Percentiles rank a stretch among this genome's conserved stretches.
phyloP scores from a whole-genome alignment of 768 basidiomycete species.

The Clathrus columnatus region DNA sequence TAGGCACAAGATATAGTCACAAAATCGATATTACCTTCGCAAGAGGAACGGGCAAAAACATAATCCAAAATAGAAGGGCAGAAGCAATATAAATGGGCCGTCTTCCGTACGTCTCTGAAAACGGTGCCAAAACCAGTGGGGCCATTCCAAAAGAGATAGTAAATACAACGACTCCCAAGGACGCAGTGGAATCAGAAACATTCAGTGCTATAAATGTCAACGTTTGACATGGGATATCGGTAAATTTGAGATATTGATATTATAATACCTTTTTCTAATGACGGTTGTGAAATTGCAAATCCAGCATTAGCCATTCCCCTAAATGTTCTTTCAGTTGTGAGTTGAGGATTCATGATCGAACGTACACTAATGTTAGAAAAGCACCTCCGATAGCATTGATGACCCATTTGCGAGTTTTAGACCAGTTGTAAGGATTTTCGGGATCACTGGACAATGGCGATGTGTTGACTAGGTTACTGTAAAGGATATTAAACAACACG shows the following conservation, averaged over 20 bases:
- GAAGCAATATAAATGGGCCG: constrained; percentile 3
- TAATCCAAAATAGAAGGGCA: background rate
- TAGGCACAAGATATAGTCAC: background rate
- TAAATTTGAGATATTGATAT: background rate
- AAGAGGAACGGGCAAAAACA: constrained; percentile 1
- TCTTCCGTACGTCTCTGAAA: constrained; percentile 4
- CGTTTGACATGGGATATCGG: background rate
- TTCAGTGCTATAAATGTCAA: background rate
- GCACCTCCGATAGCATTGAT: constrained; percentile 22
- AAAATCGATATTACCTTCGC: background rate
- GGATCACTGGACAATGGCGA: constrained; percentile 27
- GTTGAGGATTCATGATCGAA: background rate
- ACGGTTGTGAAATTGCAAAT: constrained; percentile 5
- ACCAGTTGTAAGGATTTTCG: constrained; percentile 51
- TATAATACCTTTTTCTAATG: background rate
- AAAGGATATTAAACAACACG: background rate
- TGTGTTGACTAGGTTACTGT: background rate
- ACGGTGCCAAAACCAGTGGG: constrained; percentile 3
- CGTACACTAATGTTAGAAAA: constrained; percentile 5
- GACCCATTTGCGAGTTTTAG: constrained; percentile 35
- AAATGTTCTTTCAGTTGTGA: background rate
- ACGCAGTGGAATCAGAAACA: background rate
- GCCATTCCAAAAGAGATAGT: background rate
- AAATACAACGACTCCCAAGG: constrained; percentile 2
- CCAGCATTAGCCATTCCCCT: background rate